Percentiles rank a stretch among this genome's conserved stretches.
Conservation (phyloP, 108 stramenopile species). For the Stephanodiscus minutulus region DNA sequence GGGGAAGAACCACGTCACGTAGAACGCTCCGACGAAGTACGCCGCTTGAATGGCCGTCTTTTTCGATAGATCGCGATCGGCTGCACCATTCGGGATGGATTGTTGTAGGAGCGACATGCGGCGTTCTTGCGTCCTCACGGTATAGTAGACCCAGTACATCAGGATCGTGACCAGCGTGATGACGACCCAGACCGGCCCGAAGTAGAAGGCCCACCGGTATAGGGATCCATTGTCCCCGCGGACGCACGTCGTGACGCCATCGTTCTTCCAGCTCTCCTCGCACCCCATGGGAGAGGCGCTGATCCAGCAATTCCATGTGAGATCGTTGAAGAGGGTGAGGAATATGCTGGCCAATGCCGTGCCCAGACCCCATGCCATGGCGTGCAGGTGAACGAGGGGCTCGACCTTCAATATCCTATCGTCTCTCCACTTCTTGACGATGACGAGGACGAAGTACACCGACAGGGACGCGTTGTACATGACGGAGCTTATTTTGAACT, state of each 20-base stretch:
- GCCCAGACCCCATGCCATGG: constrained; percentile 7
- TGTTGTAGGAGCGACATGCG: background rate
- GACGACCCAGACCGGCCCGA: constrained; percentile 25
- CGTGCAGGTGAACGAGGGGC: constrained; percentile 3
- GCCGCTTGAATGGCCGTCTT: constrained; percentile 8
- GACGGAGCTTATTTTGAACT: constrained; percentile 8
- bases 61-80: background rate
- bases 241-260: constrained; percentile 14
- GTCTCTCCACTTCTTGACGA: constrained; percentile 20
- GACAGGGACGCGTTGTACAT: constrained; percentile 24
- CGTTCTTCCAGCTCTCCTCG: constrained; percentile 15
- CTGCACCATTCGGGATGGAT: background rate
- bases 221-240: constrained; percentile 24
- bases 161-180: constrained; percentile 12
- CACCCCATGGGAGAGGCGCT: constrained; percentile 6
- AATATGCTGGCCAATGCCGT: background rate
- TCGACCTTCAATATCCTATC: constrained; percentile 6
- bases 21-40: constrained; percentile 29
- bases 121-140: constrained; percentile 23
- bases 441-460: constrained; percentile 17
- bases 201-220: constrained; percentile 36
- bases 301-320: constrained; percentile 28
- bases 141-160: constrained; percentile 24
- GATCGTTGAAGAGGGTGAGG: constrained; percentile 10
- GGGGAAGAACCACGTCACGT: constrained; percentile 26